A percentile compares a stretch with the other conserved stretches of the same genome.
phyloP scores from a whole-genome alignment of 352 stramenopile species.

The Pythium periplocum region DNA sequence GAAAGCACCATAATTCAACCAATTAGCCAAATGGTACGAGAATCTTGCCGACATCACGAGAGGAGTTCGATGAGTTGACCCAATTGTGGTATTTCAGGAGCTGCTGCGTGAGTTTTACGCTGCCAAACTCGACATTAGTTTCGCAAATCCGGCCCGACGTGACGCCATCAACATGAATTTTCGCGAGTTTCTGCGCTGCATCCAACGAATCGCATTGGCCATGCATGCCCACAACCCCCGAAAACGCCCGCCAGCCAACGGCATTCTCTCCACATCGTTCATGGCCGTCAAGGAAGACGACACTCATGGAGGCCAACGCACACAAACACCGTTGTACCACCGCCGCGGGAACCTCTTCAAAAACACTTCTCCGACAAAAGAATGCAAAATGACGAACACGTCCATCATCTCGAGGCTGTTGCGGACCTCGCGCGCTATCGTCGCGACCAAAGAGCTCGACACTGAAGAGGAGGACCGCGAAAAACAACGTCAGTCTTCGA shows the following conservation, averaged over 20 bases:
- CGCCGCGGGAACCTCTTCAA: slow-evolving; percentile 48
- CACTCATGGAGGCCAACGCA: slow-evolving; percentile 15
- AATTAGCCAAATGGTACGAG: slow-evolving; percentile 37
- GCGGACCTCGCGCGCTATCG: slow-evolving; percentile 29
- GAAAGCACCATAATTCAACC: slow-evolving; percentile 31
- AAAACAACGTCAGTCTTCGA: not conserved
- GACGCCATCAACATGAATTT: slow-evolving; percentile 59
- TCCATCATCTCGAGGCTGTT: slow-evolving; percentile 59
- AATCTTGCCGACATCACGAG: no score
- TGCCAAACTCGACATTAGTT: slow-evolving; percentile 69
- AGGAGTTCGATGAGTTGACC: no score
- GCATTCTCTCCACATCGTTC: slow-evolving; percentile 41
- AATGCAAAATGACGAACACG: slow-evolving; percentile 56
- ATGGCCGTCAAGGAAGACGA: slow-evolving; percentile 49
- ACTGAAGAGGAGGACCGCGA: not conserved
- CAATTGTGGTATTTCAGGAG: slow-evolving; percentile 17
- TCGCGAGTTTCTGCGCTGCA: slow-evolving; percentile 64
- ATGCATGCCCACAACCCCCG: slow-evolving; percentile 39
- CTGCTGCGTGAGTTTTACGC: slow-evolving; percentile 68
- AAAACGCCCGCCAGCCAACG: slow-evolving; percentile 14
- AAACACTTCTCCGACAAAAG: slow-evolving; percentile 34
- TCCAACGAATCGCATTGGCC: slow-evolving; percentile 59
- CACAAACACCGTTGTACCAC: slow-evolving; percentile 35
- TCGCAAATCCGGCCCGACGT: slow-evolving; percentile 37
- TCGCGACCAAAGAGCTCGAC: not conserved